Evolutionary conservation across 495 filamentous ascomycete species (phyloP), one percentile per base, ranked within the genome.

Genomic region (Hypoxylon perforatum): DNA sequence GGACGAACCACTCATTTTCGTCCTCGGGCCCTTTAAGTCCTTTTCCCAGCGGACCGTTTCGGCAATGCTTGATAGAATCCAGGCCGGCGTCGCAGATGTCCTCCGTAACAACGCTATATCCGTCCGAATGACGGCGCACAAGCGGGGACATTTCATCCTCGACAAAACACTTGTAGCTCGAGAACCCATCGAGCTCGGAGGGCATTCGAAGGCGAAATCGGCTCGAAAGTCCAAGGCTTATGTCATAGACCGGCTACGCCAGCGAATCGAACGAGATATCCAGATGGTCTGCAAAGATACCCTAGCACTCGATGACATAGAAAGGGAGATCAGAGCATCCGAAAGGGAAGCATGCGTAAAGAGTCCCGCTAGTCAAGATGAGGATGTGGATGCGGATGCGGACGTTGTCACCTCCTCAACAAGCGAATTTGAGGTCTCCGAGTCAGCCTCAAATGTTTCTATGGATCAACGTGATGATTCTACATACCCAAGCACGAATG

Each of bases 241-340:
- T 45, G 64, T 82, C 19, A 47, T 77, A 4, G 61, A 69, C 9
- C 71, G 74, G 21, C 55, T 83, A 2, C 76, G 73, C 46, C 63
- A 73, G 22, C 78, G 76, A 21, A 75, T 81, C 30, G 75, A 79
- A 41, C 65, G 54, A 21, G 81, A 82, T 61, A 75, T 83, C 21
- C 76, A 77, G 36, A 78, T 74, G 71, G 65, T 82, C 21, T 81
- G 78, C 42, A 77, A 77, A 45, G 80, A 83, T 57, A 80, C 81
- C 3, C 76, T 78, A 54, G 76, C 73, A 11, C 71, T 82, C 23
- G 73, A 80, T 25, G 77, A 79, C 51, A 70, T 70, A 46, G 77
- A 78, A 11, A 66, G 75, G 18, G 68, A 76, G 9, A 50, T 71
- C 21, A 41, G 23, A 22, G 52, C 63, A 22, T 18, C 22, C 4